Percentiles rank a stretch among this genome's conserved stretches.
Evolutionary conservation across 768 basidiomycete genomes (phyloP).

Genomic region (Coprinellus micaceus): DNA sequence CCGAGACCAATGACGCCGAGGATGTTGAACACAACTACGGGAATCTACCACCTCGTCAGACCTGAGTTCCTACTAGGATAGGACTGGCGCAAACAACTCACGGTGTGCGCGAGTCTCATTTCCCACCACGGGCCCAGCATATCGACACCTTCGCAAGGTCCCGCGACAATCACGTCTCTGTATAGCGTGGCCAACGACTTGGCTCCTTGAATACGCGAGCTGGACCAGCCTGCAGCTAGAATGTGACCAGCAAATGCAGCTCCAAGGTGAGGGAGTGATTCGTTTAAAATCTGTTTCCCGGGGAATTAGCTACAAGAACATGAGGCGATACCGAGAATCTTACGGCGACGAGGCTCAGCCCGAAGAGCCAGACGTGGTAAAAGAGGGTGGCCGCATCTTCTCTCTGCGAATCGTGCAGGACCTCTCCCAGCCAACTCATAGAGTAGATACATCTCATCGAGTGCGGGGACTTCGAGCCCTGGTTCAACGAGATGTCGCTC

Average conservation of each 20-base stretch:
- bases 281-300: slow-evolving; percentile 39
- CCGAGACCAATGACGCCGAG: slow-evolving; percentile 32
- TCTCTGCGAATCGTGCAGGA: slow-evolving; percentile 37
- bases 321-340: not conserved
- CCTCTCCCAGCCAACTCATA: slow-evolving; percentile 43
- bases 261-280: slow-evolving; percentile 50
- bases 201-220: slow-evolving; percentile 37
- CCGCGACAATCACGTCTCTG: slow-evolving; percentile 30
- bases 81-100: slow-evolving; percentile 17
- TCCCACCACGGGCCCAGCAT: slow-evolving; percentile 44
- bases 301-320: not conserved
- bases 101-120: slow-evolving; percentile 29
- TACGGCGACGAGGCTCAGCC: slow-evolving; percentile 44
- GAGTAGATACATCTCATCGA: slow-evolving; percentile 35
- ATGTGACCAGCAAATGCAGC: slow-evolving; percentile 44
- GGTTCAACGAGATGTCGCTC: not conserved
- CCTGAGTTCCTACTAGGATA: not conserved
- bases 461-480: not conserved
- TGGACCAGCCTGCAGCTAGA: slow-evolving; percentile 47
- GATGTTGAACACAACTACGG: slow-evolving; percentile 36
- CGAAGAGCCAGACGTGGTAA: slow-evolving; percentile 47
- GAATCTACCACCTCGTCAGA: slow-evolving; percentile 26
- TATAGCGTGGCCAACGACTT: slow-evolving; percentile 29
- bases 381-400: slow-evolving; percentile 45
- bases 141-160: slow-evolving; percentile 38